A percentile compares a stretch with the other conserved stretches of the same genome.
Conservation (phyloP, 345 rosid genomes). For the Lepidium didymum region DNA sequence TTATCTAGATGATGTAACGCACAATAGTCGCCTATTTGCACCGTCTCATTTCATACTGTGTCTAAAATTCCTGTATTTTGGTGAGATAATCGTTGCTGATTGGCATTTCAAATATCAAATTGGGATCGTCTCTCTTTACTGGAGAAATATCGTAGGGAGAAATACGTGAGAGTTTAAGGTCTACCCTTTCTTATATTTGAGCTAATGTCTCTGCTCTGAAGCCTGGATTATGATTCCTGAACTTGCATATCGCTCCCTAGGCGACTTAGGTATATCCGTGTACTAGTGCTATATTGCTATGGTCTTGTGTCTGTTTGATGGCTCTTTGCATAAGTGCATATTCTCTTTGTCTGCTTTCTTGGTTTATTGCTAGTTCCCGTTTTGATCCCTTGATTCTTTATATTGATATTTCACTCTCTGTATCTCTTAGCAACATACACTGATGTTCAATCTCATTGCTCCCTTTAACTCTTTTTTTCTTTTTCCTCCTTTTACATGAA, state of each 20-base stretch:
- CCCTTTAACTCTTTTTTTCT: conserved; percentile 8
- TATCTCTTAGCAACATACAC: not conserved
- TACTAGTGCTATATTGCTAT: not conserved
- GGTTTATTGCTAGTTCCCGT: not conserved
- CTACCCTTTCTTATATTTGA: not conserved
- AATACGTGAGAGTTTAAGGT: not conserved
- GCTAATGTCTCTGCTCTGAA: not conserved
- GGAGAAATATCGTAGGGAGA: not conserved
- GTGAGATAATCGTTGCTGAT: not conserved
- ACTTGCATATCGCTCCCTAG: not conserved
- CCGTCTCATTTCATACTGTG: not conserved
- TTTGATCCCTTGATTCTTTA: not conserved
- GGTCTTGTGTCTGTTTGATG: not conserved
- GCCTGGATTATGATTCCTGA: not conserved
- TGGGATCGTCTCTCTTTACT: not conserved
- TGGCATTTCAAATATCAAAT: not conserved
- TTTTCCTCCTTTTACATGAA: conserved; percentile 19
- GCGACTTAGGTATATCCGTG: not conserved
- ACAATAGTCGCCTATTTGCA: not conserved
- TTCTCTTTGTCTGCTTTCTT: not conserved
- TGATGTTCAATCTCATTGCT: not conserved
- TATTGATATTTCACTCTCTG: not conserved
- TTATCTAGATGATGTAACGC: not conserved
- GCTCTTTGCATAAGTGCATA: not conserved
- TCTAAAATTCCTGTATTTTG: not conserved